Conservation (phyloP, 2,329 filamentous ascomycete species). For the Whalleya microplaca region DNA sequence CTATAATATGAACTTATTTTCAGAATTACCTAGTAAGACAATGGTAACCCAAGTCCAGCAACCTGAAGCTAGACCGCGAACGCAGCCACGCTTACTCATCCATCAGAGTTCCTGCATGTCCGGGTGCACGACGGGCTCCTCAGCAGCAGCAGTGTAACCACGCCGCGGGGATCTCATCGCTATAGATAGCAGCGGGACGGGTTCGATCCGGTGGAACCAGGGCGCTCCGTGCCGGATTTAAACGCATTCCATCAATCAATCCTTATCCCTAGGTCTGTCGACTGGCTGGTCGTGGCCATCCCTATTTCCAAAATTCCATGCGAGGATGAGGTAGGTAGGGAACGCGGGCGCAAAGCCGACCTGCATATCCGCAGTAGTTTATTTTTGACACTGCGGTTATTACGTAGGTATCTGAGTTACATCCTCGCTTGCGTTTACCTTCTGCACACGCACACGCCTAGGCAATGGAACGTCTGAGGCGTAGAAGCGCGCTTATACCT, state of each 20-base stretch:
- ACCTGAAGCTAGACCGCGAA: no score
- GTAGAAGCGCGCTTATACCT: background rate
- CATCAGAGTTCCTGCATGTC: background rate
- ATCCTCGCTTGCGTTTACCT: background rate
- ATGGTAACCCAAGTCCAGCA: no score
- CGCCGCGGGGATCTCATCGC: background rate
- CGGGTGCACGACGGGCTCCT: background rate
- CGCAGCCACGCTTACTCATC: no score
- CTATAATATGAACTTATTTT: no score
- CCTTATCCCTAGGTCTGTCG: no score
- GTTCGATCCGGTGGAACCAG: slow-evolving; percentile 8
- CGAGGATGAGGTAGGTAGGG: background rate
- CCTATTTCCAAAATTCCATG: background rate
- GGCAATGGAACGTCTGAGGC: background rate
- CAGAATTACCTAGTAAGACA: no score
- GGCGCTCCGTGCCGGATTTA: background rate
- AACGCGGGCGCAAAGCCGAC: background rate
- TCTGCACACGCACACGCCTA: background rate
- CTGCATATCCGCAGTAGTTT: background rate
- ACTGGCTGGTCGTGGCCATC: no score
- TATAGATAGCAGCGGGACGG: slow-evolving; percentile 15
- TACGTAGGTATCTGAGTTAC: no score
- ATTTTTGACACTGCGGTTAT: no score
- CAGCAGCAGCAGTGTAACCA: slow-evolving; percentile 6
- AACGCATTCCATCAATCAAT: background rate